These are phyloP conservation scores for Trametes villosa DNA, from an alignment of 768 basidiomycete genomes.

Conservation along the genomic window DNA sequence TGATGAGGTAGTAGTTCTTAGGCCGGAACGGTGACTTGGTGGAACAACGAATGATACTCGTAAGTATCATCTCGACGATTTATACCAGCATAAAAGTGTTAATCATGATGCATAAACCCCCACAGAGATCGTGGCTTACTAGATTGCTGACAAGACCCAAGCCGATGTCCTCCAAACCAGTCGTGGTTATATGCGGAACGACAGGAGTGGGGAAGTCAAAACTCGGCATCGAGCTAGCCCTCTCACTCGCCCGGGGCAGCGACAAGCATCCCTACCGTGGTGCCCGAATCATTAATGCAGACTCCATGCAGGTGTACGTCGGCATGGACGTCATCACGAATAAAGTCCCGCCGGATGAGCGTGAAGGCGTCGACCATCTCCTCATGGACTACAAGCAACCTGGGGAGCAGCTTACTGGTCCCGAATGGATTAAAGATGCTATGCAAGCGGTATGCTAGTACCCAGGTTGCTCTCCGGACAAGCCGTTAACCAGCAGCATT, in stretches of 20 bases:
- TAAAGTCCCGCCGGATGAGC: slow-evolving; percentile 81
- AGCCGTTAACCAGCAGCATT: too few relatives aligned
- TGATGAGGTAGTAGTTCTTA: too few relatives aligned
- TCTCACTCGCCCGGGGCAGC: slow-evolving; percentile 37
- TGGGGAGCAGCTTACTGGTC: slow-evolving; percentile 84
- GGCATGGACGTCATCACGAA: slow-evolving; percentile 95
- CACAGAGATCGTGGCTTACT: slow-evolving; percentile 46
- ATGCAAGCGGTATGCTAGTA: slow-evolving; percentile 67
- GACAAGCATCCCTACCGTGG: slow-evolving; percentile 52
- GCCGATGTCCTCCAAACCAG: slow-evolving; percentile 54
- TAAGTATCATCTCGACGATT: too few relatives aligned
- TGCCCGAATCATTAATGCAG: slow-evolving; percentile 89
- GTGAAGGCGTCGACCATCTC: slow-evolving; percentile 81
- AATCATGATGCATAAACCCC: slow-evolving; percentile 34
- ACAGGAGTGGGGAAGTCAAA: slow-evolving; percentile 97
- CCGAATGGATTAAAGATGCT: slow-evolving; percentile 88
- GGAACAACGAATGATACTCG: too few relatives aligned
- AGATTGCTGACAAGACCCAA: not conserved
- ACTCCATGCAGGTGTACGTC: slow-evolving; percentile 95
- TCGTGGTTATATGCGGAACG: slow-evolving; percentile 89
- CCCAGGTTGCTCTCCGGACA: too few relatives aligned
- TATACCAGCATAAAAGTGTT: too few relatives aligned
- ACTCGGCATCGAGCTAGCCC: slow-evolving; percentile 86
- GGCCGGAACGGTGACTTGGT: too few relatives aligned
- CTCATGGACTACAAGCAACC: slow-evolving; percentile 89